phyloP scores from a whole-genome alignment of 23 red algal species.

The Rhodosorus marinus region DNA sequence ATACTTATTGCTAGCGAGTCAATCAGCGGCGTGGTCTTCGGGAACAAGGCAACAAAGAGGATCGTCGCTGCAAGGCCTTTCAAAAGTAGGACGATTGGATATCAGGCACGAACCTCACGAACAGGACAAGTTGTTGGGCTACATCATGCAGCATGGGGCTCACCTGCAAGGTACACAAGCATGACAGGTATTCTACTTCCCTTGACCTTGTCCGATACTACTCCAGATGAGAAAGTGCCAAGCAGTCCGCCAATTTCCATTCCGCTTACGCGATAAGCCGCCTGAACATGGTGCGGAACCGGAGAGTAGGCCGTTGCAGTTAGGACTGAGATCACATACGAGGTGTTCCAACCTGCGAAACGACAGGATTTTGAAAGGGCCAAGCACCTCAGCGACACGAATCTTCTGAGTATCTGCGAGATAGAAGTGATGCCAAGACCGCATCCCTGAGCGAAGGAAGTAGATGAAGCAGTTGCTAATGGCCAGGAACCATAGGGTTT shows the following conservation, averaged over 20 bases:
- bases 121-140: no score
- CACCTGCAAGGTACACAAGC: constrained; percentile 16
- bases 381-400: constrained; percentile 7
- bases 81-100: no score
- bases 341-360: no score
- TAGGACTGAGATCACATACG: no score
- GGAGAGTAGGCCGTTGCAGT: no score
- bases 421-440: constrained; percentile 45
- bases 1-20: neutral
- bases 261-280: constrained; percentile 21
- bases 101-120: no score
- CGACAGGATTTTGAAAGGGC: no score
- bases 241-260: constrained; percentile 52
- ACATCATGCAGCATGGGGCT: no score
- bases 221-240: constrained; percentile 49
- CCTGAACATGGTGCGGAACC: no score
- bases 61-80: no score
- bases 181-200: constrained; percentile 28
- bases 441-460: constrained; percentile 33
- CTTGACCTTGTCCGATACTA: constrained; percentile 24
- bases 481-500: constrained; percentile 30
- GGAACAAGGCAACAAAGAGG: constrained; percentile 3
- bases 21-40: neutral
- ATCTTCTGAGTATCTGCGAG: constrained; percentile 20
- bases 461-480: constrained; percentile 63